Evolutionary conservation across 2,329 filamentous ascomycete species (phyloP), one percentile per base, ranked within the genome.

Genomic region (Colletotrichum tofieldiae): DNA sequence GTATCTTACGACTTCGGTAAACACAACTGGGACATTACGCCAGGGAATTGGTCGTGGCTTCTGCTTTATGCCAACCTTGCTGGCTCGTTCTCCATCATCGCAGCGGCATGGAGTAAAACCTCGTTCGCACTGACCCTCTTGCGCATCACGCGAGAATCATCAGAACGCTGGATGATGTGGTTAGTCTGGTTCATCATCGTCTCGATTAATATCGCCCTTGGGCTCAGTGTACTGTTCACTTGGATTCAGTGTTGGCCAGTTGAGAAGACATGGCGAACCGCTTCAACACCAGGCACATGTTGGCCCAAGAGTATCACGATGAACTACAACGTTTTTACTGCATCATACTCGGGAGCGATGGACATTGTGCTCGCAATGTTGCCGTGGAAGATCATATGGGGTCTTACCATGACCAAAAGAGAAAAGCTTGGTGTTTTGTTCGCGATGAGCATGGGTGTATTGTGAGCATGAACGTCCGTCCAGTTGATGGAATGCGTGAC

Each of bases 391-490:
- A 80, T 85, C 11, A 80, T 85, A 54, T 82, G 81, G 82, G 77
- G 77, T 1, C 75, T 83, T 18, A 79, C 78, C 9, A 84, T 85
- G 80, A 82, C 78, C 67, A 76, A 75, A 37, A 82, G 80, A 71
- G 84, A 85, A 59, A 84, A 84, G 65, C 71, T 83, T 18, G 82
- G 84, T 5, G 82, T 83, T 0, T 74, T 81, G 12, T 73, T 83
- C 1, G 83, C 84, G 11, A 73, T 85, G 84, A 83, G 82, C 73
- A 81, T 85, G 76, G 84, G 84, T 1, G 67, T 85, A 2, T 82
- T 85, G 82, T 83, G 75, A 75, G 80, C 26, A 14, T 8, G 6
- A 35, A 16, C 8, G 8, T 8, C 16, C 5, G 29, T n/a, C 23
- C 11, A 18, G 11, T 20, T 16, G 16, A 5, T n/a, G 11, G 16